Percentiles rank a stretch among this genome's conserved stretches.
These are phyloP conservation scores for Diaporthe caulivora DNA, from an alignment of 2,329 filamentous ascomycete species.

Conservation along the genomic window DNA sequence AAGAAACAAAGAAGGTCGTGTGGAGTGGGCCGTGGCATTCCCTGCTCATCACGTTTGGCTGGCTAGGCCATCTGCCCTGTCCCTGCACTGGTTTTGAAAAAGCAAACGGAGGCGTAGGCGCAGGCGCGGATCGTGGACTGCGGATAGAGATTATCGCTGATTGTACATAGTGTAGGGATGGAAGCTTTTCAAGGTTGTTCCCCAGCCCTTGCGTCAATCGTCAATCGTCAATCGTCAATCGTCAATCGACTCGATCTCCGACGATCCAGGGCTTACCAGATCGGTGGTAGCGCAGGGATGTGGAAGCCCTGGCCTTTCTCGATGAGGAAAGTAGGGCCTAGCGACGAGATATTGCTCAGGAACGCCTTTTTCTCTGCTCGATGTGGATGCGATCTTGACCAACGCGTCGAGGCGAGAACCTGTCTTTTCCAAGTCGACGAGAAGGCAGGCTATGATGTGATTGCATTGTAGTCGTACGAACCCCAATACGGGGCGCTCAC, in stretches of 20 bases:
- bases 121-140: not conserved
- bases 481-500: too few relatives aligned
- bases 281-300: conserved; percentile 5
- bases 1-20: not conserved
- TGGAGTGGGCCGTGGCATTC: conserved; percentile 16
- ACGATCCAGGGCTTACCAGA: conserved; percentile 29
- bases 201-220: conserved; percentile 25
- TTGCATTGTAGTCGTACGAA: too few relatives aligned
- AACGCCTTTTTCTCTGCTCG: not conserved
- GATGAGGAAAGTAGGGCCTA: conserved; percentile 24
- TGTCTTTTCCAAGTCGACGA: not conserved
- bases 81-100: conserved; percentile 15
- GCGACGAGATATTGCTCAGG: conserved; percentile 15
- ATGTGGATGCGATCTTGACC: not conserved
- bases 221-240: conserved; percentile 1
- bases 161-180: not conserved
- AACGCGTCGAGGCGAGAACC: not conserved
- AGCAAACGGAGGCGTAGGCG: not conserved
- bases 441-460: too few relatives aligned
- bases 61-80: not conserved
- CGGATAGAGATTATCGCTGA: not conserved
- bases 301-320: not conserved
- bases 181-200: conserved; percentile 6
- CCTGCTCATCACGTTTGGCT: conserved; percentile 16
- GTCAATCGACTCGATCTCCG: conserved; percentile 21